Evolutionary conservation across 1,284 basidiomycete species (phyloP).

Genomic region (Pseudomicrostroma phylloplanum): DNA sequence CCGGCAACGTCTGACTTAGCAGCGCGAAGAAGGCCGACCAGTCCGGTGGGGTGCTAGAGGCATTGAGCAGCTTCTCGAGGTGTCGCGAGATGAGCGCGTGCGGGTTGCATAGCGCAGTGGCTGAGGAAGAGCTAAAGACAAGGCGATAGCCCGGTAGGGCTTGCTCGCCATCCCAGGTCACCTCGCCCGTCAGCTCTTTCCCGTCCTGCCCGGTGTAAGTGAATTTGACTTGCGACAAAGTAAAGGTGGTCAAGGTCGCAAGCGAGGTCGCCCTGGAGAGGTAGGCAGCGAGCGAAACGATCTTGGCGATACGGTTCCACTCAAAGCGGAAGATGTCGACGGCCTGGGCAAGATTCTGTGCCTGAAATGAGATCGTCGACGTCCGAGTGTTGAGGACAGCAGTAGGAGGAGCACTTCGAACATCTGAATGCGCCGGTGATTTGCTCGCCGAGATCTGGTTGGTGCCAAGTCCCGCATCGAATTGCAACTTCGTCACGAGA

Average conservation of each 20-base stretch:
- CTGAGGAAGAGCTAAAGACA: constrained; percentile 16
- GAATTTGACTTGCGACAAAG: too few species aligned
- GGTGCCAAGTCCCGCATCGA: constrained; percentile 36
- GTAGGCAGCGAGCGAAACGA: constrained; percentile 69
- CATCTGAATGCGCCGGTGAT: too few species aligned
- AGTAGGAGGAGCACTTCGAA: constrained; percentile 68
- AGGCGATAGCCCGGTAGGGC: constrained; percentile 60
- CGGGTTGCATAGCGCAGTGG: background rate
- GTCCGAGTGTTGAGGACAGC: constrained; percentile 72
- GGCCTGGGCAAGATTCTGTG: constrained; percentile 75
- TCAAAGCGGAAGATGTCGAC: constrained; percentile 80
- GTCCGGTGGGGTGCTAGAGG: constrained; percentile 64
- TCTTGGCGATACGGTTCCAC: constrained; percentile 82
- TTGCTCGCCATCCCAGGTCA: constrained; percentile 80
- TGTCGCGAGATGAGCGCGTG: constrained; percentile 12
- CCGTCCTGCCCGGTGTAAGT: too few species aligned
- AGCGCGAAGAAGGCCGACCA: constrained; percentile 62
- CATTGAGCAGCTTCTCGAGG: constrained; percentile 54
- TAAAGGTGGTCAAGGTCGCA: too few species aligned
- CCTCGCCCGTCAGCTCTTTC: constrained; percentile 16
- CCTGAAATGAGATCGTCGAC: constrained; percentile 76
- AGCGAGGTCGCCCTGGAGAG: too few species aligned
- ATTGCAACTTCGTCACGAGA: constrained; percentile 15
- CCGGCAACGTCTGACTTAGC: background rate
- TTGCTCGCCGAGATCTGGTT: constrained; percentile 56